A percentile compares a stretch with the other conserved stretches of the same genome.
These are phyloP conservation scores for Tolypocladium ovalisporum DNA, from an alignment of 2,329 filamentous ascomycete genomes.

Conservation along the genomic window DNA sequence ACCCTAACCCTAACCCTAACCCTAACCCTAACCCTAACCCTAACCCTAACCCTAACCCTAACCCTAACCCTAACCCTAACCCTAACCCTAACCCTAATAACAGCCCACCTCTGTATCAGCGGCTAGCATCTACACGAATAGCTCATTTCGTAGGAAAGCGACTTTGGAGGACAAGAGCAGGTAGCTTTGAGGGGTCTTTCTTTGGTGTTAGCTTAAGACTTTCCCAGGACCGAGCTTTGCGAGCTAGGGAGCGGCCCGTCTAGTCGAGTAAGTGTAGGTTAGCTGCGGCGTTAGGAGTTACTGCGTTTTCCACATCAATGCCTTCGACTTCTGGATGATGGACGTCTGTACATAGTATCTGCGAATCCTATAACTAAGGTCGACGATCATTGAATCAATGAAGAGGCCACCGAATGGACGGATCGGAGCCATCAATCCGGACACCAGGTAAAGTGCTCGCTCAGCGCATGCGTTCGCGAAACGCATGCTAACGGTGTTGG, in stretches of 20 bases:
- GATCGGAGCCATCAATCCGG: background rate
- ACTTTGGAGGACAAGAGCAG: too few species aligned
- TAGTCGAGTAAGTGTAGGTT: background rate
- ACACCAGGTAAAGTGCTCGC: background rate
- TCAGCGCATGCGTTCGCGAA: background rate
- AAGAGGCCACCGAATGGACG: background rate
- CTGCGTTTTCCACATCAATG: background rate
- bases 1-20: too few species aligned
- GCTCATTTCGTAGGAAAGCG: too few species aligned
- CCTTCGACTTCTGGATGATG: background rate
- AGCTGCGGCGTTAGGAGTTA: too few species aligned
- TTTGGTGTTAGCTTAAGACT: too few species aligned
- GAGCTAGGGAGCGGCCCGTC: background rate
- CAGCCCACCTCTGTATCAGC: too few species aligned
- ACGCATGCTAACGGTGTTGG: background rate
- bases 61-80: too few species aligned
- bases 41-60: too few species aligned
- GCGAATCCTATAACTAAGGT: background rate
- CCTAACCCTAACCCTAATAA: too few species aligned
- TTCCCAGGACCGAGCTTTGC: background rate
- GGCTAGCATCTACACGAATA: too few species aligned
- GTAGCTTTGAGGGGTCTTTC: background rate
- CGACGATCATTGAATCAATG: background rate
- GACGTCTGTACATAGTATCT: background rate
- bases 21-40: too few species aligned